Percentiles rank a stretch among this genome's conserved stretches.
phyloP scores from a whole-genome alignment of 176 grass and related monocot genomes.

The Phragmites australis region DNA sequence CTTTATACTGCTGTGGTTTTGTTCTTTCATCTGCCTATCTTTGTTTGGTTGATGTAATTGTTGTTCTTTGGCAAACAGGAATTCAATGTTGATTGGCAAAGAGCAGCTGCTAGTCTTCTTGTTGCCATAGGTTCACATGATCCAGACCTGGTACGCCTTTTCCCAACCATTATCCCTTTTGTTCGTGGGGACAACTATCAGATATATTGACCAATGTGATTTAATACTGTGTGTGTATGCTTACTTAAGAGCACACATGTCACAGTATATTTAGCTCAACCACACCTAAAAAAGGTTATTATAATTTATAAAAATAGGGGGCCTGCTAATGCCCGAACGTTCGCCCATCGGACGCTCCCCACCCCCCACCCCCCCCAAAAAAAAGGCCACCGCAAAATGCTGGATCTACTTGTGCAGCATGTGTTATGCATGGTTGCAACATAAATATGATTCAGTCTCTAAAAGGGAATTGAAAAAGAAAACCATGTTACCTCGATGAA shows the following conservation, averaged over 20 bases:
- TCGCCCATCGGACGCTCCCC: too few relatives aligned
- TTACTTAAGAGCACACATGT: constrained; percentile 1
- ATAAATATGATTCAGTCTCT: too few relatives aligned
- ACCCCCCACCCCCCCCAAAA: too few relatives aligned
- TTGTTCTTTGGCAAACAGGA: constrained; percentile 58
- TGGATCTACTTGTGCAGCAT: too few relatives aligned
- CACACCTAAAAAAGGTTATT: not conserved
- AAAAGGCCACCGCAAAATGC: too few relatives aligned
- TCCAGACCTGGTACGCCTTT: constrained; percentile 77
- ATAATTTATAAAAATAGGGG: not conserved
- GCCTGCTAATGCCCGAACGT: too few relatives aligned
- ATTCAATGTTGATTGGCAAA: constrained; percentile 94
- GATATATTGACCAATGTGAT: constrained; percentile 11
- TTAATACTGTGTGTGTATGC: not conserved
- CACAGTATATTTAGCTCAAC: not conserved
- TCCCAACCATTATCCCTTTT: not conserved
- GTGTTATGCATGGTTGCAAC: too few relatives aligned
- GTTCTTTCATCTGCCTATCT: constrained; percentile 19
- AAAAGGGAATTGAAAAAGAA: too few relatives aligned
- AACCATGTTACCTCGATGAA: too few relatives aligned
- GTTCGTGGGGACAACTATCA: not conserved
- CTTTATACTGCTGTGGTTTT: constrained; percentile 4
- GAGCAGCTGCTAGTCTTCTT: constrained; percentile 81
- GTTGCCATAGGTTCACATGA: constrained; percentile 88
- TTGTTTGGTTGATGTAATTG: constrained; percentile 25